Evolutionary conservation across 2,329 filamentous ascomycete species (phyloP).

Genomic region (Aureobasidium musti): DNA sequence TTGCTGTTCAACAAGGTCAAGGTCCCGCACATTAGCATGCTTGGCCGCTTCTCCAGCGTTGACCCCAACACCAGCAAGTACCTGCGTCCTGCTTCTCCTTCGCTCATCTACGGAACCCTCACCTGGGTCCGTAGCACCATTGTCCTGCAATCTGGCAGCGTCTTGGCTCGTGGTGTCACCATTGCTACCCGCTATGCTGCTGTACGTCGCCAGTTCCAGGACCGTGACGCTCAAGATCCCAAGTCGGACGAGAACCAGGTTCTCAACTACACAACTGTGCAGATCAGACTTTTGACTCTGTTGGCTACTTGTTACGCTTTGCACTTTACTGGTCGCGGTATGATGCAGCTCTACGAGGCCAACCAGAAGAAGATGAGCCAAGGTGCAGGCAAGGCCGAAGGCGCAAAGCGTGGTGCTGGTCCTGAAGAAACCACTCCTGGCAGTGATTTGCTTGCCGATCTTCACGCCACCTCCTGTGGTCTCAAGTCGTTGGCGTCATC

Average conservation of each 20-base stretch:
- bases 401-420: conserved; percentile 59
- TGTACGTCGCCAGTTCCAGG: conserved; percentile 75
- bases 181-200: conserved; percentile 75
- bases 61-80: conserved; percentile 70
- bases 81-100: conserved; percentile 64
- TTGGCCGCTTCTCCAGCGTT: conserved; percentile 69
- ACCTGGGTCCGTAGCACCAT: conserved; percentile 75
- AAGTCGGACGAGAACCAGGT: conserved; percentile 71
- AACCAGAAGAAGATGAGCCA: conserved; percentile 68
- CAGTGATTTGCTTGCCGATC: conserved; percentile 68
- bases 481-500: conserved; percentile 73
- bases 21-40: conserved; percentile 72
- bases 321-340: conserved; percentile 74
- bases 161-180: conserved; percentile 73
- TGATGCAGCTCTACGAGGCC: conserved; percentile 72
- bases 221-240: conserved; percentile 64
- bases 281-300: conserved; percentile 70
- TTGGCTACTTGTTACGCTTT: conserved; percentile 75
- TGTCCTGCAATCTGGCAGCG: conserved; percentile 70
- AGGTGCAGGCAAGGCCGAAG: conserved; percentile 47
- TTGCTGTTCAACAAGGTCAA: conserved; percentile 75
- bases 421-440: conserved; percentile 68
- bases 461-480: conserved; percentile 75
- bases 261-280: conserved; percentile 79
- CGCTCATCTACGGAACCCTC: conserved; percentile 72